phyloP scores from a whole-genome alignment of 768 basidiomycete species.

The Pleurotus giganteus region DNA sequence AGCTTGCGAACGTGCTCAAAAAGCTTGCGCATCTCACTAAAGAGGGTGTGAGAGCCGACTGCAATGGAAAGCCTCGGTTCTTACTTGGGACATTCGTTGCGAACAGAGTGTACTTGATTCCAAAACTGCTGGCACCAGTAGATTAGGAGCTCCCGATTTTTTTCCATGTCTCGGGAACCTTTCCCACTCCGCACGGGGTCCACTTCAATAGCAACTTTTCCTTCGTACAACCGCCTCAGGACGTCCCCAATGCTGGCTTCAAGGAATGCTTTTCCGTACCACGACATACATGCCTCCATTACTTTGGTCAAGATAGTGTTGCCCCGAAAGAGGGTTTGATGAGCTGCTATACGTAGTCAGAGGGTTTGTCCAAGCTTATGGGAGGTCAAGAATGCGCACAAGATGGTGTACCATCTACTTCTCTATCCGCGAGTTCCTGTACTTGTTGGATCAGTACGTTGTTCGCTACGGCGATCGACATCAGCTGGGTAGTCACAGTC shows the following conservation, averaged over 20 bases:
- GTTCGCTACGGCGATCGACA: slow-evolving; percentile 69
- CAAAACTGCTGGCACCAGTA: slow-evolving; percentile 81
- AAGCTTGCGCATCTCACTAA: slow-evolving; percentile 69
- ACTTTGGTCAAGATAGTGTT: slow-evolving; percentile 70
- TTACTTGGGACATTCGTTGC: slow-evolving; percentile 73
- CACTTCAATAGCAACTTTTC: slow-evolving; percentile 79
- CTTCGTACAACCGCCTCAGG: slow-evolving; percentile 67
- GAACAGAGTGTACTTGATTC: slow-evolving; percentile 74
- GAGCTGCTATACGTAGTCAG: slow-evolving; percentile 42
- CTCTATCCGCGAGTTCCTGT: slow-evolving; percentile 63
- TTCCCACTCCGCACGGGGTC: slow-evolving; percentile 71
- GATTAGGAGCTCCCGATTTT: slow-evolving; percentile 65
- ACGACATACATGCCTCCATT: slow-evolving; percentile 78
- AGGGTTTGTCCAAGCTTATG: too few relatives aligned
- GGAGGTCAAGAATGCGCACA: slow-evolving; percentile 57
- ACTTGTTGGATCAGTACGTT: slow-evolving; percentile 66
- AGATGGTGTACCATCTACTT: slow-evolving; percentile 65
- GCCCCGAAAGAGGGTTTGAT: slow-evolving; percentile 72
- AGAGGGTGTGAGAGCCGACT: slow-evolving; percentile 6
- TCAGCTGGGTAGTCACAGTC: slow-evolving; percentile 55
- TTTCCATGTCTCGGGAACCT: slow-evolving; percentile 58
- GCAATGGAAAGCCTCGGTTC: slow-evolving; percentile 23
- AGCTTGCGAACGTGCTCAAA: slow-evolving; percentile 70
- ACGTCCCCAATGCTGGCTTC: slow-evolving; percentile 75
- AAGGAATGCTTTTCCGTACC: slow-evolving; percentile 77